Percentiles rank a stretch among this genome's conserved stretches.
Conservation (phyloP, 768 basidiomycete species). For the Trametes sanguinea region DNA sequence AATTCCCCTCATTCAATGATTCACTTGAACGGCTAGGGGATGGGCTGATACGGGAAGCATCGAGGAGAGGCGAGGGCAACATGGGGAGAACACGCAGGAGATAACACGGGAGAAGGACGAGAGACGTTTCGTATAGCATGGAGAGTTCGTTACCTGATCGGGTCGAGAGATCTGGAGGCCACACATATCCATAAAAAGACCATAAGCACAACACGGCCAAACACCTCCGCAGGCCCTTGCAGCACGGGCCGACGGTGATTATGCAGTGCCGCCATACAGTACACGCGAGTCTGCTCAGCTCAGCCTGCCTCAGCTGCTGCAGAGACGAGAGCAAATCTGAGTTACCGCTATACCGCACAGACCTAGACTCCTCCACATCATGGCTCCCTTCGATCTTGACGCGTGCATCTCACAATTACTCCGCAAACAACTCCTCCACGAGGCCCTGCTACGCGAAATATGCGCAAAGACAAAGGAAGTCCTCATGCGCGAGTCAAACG, state of each 20-base stretch:
- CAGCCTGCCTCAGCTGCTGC: no score
- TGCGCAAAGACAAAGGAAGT: slow-evolving; percentile 99
- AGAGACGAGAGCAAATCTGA: not conserved
- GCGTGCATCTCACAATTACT: slow-evolving; percentile 91
- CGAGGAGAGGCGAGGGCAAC: not conserved
- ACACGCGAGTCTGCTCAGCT: slow-evolving; percentile 11
- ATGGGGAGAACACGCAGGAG: not conserved
- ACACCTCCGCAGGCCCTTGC: not conserved
- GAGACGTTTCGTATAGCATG: slow-evolving; percentile 2
- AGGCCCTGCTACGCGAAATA: slow-evolving; percentile 94
- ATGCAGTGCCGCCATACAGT: not conserved
- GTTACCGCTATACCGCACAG: slow-evolving; percentile 3
- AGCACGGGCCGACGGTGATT: not conserved
- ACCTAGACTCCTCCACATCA: slow-evolving; percentile 22
- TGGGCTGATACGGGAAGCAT: not conserved
- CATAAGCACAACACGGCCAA: slow-evolving; percentile 2
- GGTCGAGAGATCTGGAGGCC: not conserved
- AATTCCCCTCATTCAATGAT: no score
- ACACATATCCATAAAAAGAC: not conserved
- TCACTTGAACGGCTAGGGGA: no score
- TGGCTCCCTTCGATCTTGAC: slow-evolving; percentile 89
- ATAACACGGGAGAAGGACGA: not conserved
- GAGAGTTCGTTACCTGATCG: not conserved
- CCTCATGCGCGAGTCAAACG: slow-evolving; percentile 97
- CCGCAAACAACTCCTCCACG: slow-evolving; percentile 91